phyloP scores from a whole-genome alignment of 495 filamentous ascomycete species.

The Emericellopsis terricola region DNA sequence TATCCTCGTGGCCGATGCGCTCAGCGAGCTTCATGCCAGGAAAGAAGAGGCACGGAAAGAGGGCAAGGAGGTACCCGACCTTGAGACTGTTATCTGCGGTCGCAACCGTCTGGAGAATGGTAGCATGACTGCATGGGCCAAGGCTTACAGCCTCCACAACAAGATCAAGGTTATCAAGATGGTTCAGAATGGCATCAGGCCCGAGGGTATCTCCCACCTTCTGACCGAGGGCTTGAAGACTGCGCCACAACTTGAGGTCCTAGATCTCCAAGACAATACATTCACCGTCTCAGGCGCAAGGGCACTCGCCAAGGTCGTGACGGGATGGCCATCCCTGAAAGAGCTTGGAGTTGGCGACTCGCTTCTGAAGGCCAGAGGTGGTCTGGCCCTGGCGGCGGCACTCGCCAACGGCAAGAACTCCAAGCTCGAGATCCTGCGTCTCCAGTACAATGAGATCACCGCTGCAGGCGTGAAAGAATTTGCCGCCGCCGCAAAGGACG shows the following conservation, averaged over 20 bases:
- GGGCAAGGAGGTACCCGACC: conserved; percentile 50
- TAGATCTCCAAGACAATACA: conserved; percentile 96
- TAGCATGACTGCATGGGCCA: conserved; percentile 88
- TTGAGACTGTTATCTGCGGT: conserved; percentile 91
- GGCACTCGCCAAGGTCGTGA: conserved; percentile 57
- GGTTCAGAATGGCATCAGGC: conserved; percentile 95
- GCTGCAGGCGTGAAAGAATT: conserved; percentile 51
- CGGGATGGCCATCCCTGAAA: conserved; percentile 52
- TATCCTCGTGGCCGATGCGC: conserved; percentile 62
- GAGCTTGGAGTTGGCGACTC: conserved; percentile 87
- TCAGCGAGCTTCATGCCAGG: conserved; percentile 55
- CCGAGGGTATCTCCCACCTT: conserved; percentile 70
- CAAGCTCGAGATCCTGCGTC: conserved; percentile 57
- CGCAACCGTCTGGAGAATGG: conserved; percentile 92
- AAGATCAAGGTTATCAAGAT: conserved; percentile 77
- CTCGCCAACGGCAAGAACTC: conserved; percentile 56
- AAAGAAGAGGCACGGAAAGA: conserved; percentile 55
- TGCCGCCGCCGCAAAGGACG: conserved; percentile 39
- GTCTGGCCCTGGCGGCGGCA: conserved; percentile 50
- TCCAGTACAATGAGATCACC: conserved; percentile 93
- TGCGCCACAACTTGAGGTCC: conserved; percentile 41
- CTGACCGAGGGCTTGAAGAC: conserved; percentile 58
- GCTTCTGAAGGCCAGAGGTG: conserved; percentile 63
- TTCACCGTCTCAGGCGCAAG: conserved; percentile 69
- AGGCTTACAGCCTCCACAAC: conserved; percentile 61